Evolutionary conservation across 2,329 filamentous ascomycete species (phyloP).

Genomic region (Trichoderma koningiopsis): DNA sequence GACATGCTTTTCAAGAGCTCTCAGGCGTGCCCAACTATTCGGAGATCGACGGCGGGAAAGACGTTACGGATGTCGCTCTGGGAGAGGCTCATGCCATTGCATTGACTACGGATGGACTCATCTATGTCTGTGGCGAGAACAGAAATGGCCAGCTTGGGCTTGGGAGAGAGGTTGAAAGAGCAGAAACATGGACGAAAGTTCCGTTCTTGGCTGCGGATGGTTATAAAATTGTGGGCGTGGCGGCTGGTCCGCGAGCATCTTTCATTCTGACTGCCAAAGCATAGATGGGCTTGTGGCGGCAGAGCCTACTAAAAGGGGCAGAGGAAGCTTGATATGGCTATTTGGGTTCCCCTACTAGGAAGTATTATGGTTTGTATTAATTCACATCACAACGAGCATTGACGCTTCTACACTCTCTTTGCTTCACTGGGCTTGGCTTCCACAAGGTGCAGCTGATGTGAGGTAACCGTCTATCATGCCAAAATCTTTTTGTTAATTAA

Average conservation of each 20-base stretch:
- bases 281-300: neutral
- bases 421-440: neutral
- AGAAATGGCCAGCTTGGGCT: constrained; percentile 62
- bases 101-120: constrained; percentile 49
- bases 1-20: constrained; percentile 38
- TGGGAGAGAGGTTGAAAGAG: constrained; percentile 27
- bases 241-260: constrained; percentile 52
- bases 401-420: neutral
- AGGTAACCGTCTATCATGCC: neutral
- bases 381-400: neutral
- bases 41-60: constrained; percentile 49
- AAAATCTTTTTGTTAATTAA: constrained; percentile 24
- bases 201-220: constrained; percentile 34
- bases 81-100: constrained; percentile 62
- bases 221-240: constrained; percentile 44
- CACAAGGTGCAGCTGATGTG: neutral
- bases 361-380: neutral
- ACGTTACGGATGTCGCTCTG: constrained; percentile 59
- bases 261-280: constrained; percentile 48
- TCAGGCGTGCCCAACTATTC: constrained; percentile 46
- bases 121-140: constrained; percentile 61
- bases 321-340: neutral
- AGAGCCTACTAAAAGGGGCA: neutral
- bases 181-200: constrained; percentile 43
- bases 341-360: neutral